Percentiles rank a stretch among this genome's conserved stretches.
Evolutionary conservation across 441 rosid species (phyloP).

Genomic region (Arabidopsis hybrid): DNA sequence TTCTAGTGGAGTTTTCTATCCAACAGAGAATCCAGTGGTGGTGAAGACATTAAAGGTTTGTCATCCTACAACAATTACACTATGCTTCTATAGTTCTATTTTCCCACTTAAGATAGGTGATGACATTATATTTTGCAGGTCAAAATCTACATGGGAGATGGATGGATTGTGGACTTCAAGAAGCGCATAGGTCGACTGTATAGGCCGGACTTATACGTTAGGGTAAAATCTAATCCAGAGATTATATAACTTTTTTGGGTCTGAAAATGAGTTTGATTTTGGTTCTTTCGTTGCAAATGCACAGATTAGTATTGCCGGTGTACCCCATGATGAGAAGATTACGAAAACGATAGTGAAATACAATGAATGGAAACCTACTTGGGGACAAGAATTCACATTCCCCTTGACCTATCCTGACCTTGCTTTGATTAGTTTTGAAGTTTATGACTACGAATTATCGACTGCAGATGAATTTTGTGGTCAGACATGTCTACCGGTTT

Average conservation of each 20-base stretch:
- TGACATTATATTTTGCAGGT: not conserved
- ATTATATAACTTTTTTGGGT: not conserved
- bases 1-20: constrained; percentile 10
- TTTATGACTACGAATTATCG: not conserved
- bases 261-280: not conserved
- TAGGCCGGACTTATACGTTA: not conserved
- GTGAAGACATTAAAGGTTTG: not conserved
- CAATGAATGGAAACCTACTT: not conserved
- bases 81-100: not conserved
- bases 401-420: not conserved
- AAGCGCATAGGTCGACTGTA: not conserved
- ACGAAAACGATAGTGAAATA: not conserved
- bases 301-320: constrained; percentile 1
- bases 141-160: constrained; percentile 8
- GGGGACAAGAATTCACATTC: constrained; percentile 10
- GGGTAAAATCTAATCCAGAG: not conserved
- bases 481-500: constrained; percentile 8
- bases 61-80: not conserved
- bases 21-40: not conserved
- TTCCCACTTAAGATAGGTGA: not conserved
- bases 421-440: constrained; percentile 1
- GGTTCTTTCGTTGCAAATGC: not conserved
- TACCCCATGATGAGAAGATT: not conserved
- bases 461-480: not conserved
- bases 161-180: constrained; percentile 1